Conservation (phyloP, 225 moss, liverwort and hornwort species). For the Pseudisothecium myosuroides region DNA sequence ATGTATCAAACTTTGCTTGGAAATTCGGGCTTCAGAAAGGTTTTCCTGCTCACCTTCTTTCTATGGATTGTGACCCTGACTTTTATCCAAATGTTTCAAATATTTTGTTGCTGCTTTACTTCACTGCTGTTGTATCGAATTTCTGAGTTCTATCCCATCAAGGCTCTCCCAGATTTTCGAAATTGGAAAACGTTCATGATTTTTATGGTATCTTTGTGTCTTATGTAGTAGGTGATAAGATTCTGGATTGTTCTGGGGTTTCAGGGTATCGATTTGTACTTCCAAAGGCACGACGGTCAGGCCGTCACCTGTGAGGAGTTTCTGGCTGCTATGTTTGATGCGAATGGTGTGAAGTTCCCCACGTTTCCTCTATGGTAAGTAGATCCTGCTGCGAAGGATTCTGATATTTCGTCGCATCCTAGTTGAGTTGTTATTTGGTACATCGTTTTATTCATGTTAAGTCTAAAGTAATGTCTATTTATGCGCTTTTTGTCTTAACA, state of each 20-base stretch:
- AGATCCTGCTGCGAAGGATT: background rate
- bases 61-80: background rate
- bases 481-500: background rate
- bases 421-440: background rate
- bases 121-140: background rate
- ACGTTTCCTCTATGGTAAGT: conserved; percentile 76
- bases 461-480: background rate
- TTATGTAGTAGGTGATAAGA: background rate
- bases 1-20: conserved; percentile 93
- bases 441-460: background rate
- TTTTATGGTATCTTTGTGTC: background rate
- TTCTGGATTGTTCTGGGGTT: background rate
- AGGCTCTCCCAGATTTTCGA: background rate
- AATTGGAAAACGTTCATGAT: background rate
- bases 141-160: background rate
- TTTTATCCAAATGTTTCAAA: background rate
- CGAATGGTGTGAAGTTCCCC: conserved; percentile 61
- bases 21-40: conserved; percentile 78
- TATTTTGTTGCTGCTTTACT: background rate
- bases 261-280: conserved; percentile 95
- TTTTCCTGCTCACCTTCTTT: background rate
- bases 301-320: conserved; percentile 98
- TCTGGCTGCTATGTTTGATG: conserved; percentile 92
- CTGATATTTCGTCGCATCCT: background rate
- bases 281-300: conserved; percentile 89